Percentiles rank a stretch among this genome's conserved stretches.
phyloP scores from a whole-genome alignment of 2,329 filamentous ascomycete species.

The Colletotrichum sp. region DNA sequence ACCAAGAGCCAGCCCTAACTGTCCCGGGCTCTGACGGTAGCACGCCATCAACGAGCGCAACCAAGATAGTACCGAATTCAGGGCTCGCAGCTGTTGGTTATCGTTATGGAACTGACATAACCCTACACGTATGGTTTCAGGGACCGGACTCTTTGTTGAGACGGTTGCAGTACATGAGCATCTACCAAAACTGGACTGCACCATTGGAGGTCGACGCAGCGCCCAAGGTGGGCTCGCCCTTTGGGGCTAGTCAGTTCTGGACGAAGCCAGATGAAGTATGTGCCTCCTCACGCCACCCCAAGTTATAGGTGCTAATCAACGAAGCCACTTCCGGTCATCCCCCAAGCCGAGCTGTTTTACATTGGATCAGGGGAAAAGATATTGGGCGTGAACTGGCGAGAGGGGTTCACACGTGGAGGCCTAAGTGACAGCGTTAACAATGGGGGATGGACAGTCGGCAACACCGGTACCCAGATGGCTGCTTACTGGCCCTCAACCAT shows the following conservation, averaged over 20 bases:
- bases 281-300: neutral
- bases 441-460: neutral
- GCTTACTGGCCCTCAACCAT: conserved; percentile 7
- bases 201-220: conserved; percentile 1
- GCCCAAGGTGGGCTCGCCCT: conserved; percentile 1
- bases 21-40: neutral
- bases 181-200: conserved; percentile 1
- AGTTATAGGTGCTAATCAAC: neutral
- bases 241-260: neutral
- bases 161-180: neutral
- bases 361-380: neutral
- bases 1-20: neutral
- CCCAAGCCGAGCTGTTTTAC: conserved; percentile 9
- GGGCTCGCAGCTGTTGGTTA: conserved; percentile 8
- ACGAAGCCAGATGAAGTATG: neutral
- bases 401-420: neutral
- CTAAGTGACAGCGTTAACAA: neutral
- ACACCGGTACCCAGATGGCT: neutral
- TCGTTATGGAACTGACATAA: neutral
- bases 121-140: conserved; percentile 10
- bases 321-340: neutral
- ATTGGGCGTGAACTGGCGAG: conserved; percentile 5
- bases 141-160: neutral
- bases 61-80: conserved; percentile 11
- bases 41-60: neutral